Conservation (phyloP, 2,329 filamentous ascomycete species). For the Calonectria crousiana region DNA sequence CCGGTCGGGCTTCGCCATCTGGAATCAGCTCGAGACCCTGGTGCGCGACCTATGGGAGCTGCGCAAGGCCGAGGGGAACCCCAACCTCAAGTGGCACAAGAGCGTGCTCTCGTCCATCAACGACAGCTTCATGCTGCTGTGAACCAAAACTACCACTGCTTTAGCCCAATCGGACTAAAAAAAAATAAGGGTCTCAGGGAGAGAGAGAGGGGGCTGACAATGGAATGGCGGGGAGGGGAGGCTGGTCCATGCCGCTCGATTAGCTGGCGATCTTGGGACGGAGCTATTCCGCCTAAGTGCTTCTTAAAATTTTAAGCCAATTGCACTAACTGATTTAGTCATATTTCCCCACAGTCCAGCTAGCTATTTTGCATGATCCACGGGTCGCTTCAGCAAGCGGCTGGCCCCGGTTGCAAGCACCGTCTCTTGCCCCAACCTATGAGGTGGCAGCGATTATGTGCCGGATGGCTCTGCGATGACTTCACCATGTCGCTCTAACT, state of each 20-base stretch:
- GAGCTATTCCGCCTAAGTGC: constrained; percentile 16
- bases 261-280: constrained; percentile 10
- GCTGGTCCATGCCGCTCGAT: not conserved
- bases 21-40: constrained; percentile 33
- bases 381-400: constrained; percentile 14
- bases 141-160: not conserved
- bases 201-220: not conserved
- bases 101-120: constrained; percentile 33
- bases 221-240: constrained; percentile 1
- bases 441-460: constrained; percentile 1
- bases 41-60: constrained; percentile 38
- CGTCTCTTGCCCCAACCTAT: constrained; percentile 4
- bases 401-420: constrained; percentile 20
- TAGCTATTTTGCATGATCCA: constrained; percentile 16
- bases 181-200: not conserved
- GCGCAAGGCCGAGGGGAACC: constrained; percentile 27
- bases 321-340: constrained; percentile 18
- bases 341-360: constrained; percentile 14
- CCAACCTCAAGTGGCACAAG: constrained; percentile 39
- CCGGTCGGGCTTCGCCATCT: constrained; percentile 37
- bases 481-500: constrained; percentile 7
- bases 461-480: constrained; percentile 11
- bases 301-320: constrained; percentile 11
- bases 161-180: not conserved
- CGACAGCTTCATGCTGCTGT: constrained; percentile 42